Conservation (phyloP, 352 stramenopile genomes). For the Phytophthora citricola region DNA sequence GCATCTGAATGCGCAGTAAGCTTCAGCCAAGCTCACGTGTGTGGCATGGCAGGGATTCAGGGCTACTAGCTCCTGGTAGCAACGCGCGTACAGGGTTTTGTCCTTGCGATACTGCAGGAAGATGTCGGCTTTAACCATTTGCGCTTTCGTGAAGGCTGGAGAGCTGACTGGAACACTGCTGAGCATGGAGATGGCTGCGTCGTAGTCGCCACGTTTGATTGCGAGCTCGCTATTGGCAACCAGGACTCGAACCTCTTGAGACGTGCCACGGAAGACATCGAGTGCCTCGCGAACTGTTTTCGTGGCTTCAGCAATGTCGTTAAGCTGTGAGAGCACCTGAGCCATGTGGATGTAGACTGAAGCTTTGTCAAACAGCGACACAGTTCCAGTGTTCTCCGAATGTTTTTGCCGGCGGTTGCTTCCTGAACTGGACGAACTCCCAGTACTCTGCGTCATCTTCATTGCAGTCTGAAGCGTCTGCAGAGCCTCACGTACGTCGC, state of each 20-base stretch:
- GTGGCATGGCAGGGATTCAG: conserved; percentile 72
- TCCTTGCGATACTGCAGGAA: conserved; percentile 93
- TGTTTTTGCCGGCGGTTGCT: conserved; percentile 27
- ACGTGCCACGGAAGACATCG: conserved; percentile 75
- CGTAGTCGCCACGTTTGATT: conserved; percentile 91
- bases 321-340: conserved; percentile 80
- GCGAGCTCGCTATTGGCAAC: conserved; percentile 92
- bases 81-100: conserved; percentile 89
- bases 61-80: conserved; percentile 90
- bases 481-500: conserved; percentile 83
- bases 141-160: conserved; percentile 84
- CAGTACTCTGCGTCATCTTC: conserved; percentile 55
- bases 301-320: conserved; percentile 72
- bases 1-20: conserved; percentile 93
- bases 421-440: neutral
- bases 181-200: conserved; percentile 91
- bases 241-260: conserved; percentile 91
- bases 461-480: conserved; percentile 83
- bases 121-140: conserved; percentile 95
- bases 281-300: conserved; percentile 74
- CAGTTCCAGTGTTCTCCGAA: conserved; percentile 16
- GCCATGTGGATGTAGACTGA: conserved; percentile 91
- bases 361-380: conserved; percentile 84
- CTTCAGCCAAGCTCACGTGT: conserved; percentile 91
- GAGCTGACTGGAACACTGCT: conserved; percentile 82